Evolutionary conservation across 805 yeast species (phyloP), one percentile per base, ranked within the genome.

Genomic region (Candida hungchunana): DNA sequence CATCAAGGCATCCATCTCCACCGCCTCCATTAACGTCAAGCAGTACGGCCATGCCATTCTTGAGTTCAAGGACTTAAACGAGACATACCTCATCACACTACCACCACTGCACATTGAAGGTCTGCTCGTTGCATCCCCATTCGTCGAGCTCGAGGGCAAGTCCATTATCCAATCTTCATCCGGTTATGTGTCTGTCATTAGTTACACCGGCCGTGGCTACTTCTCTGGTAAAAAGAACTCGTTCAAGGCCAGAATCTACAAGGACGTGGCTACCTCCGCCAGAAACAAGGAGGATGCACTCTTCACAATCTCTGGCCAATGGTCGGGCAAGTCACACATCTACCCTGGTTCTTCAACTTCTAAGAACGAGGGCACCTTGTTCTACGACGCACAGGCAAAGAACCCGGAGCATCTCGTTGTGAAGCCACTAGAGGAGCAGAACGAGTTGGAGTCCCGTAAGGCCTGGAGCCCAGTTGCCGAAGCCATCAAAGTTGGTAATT

Each of bases 41-140:
- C 98, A 93, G 64, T 82, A 65, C 50, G 98, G 98, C 22, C 96
- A 90, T 58, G 94, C 96, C 5, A 53, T 89, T 26, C 66, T 89
- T 51, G 73, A 73, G 44, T 79, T 69, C 50, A 74, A 75, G 46
- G 73, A 74, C 43, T 61, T 79, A 40, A 64, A 71, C 36, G 96
- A 87, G 59, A 56, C 70, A 3, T 93, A 80, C 59, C 66, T 85
- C 48, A 68, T 89, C 38, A 85, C 97, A n/a, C 71, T 90, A 48
- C 98, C 98, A 14, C 87, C 96, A 11, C 69, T 93, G 51, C 97
- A 93, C 62, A 82, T 90, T 43, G 98, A 90, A 63, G 97, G 98
- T 19, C 74, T 90, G 40, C 63, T 90, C 43, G 79, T 82, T 46
- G 96, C 95, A 9, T 72, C 95, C 3, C 98, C 98, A 19, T 90